Base-by-base conservation (phyloP, 1,139 yeast species). In the Taphrina populina region DNA sequence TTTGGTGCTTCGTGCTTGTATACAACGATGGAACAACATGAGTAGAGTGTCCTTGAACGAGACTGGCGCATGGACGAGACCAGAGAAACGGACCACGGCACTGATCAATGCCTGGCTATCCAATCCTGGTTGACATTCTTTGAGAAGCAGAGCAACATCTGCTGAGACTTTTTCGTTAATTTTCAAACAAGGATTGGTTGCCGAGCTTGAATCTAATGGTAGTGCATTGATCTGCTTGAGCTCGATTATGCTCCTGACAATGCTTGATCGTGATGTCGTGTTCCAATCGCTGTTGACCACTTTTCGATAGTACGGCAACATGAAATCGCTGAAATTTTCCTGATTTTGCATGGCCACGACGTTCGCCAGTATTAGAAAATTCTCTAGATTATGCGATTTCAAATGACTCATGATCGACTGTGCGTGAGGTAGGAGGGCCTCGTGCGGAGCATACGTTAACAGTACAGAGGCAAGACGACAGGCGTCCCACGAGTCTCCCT, bases 381-480 rank as follows among this genome's bases (percentile, higher is more conserved):
- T 36, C 8, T 27, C 24, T 10, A 23, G 11, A 8, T 7, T 19
- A 2, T 15, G 27, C 2, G 24, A 26, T 33, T 35, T n/a, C 15
- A 45, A 11, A 4, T 7, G 41, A n/a, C 35, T 26, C 24, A 34
- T 11, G 8, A 45, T 44, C n/a, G 19, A 19, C 3, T 33, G 20
- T 19, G 41, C 39, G 15, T 34, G 53, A 13, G 58, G 41, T 7
- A 35, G 17, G 17, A 35, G 26, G 10, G 11, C 41, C 10, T 43
- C 49, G 30, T 40, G 49, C 6, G 49, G 43, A 21, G 34, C 52
- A 43, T 34, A 52, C 5, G 15, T 57, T 13, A 15, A 52, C 49
- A 43, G 39, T 40, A 33, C 52, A 24, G 33, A 29, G n/a, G 45
- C 45, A 34, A 40, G 52, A n/a, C 44, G 56, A 37, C 32, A 53